Evolutionary conservation across 768 basidiomycete genomes (phyloP), one percentile per base, ranked within the genome.

Genomic region (Termitomyces sp.): DNA sequence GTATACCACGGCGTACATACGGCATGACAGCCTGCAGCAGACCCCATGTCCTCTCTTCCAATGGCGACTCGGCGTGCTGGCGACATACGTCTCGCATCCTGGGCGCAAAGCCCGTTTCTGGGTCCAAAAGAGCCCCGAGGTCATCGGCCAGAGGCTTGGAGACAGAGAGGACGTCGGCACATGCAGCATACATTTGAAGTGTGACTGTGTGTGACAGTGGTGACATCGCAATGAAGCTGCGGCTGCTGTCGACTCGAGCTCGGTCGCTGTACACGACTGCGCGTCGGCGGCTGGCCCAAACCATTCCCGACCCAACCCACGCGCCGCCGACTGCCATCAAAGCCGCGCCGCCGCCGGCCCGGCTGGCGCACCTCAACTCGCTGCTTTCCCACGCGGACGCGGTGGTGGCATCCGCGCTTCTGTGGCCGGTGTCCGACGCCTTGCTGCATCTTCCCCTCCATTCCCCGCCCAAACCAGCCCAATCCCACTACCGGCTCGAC

Each of bases 31-130:
- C 83, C 65, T 93, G 91, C 1, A 94, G 66, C 2, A 94, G 76
- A 0, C 78, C 80, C 92, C 92, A 95, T 0, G 92, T 92, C 66
- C 88, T 86, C 43, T 83, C 78, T 65, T 94, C 91, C 66, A 93
- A 29, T 29, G 9, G 5, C 20, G 5, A 53, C 54, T 45, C n/a
- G n/a, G 16, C 45, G 49, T 56, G 54, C n/a, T 36, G 33, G 16
- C 47, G 48, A 7, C 48, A 45, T 7, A 56, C 43, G 4, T 51
- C 27, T 10, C 49, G 29, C 43, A 56, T 50, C 11, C 49, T 20
- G 3, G 54, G 54, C 3, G 54, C 54, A 32, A 56, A 56, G 22
- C 54, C 54, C 0, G 31, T 27, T 0, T 56, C 29, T 1, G 54
- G 54, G 29, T 56, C 36, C 22, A 42, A 51, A 1, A 56, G 9